Evolutionary conservation across 305 asterid species (phyloP).

Genomic region (Fraxinus baroniana): DNA sequence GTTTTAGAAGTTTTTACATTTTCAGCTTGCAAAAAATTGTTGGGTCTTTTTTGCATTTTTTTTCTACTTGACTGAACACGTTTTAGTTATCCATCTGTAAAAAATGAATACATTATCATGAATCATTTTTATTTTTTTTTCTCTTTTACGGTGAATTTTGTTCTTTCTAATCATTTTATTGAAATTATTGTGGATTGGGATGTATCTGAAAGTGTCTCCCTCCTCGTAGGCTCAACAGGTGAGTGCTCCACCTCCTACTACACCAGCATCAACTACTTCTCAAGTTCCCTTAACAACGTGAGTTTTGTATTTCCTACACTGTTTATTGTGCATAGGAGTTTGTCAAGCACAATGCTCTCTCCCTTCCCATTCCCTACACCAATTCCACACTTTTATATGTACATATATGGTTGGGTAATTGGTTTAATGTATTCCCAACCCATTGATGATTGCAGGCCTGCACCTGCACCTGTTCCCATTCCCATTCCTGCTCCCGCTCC

Average conservation of each 20-base stretch:
- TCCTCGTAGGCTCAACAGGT: constrained; percentile 56
- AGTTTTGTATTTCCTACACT: constrained; percentile 25
- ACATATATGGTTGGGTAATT: not conserved
- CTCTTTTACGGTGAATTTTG: not conserved
- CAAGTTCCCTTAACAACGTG: constrained; percentile 40
- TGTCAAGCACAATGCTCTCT: not conserved
- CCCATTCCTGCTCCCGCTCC: constrained; percentile 29
- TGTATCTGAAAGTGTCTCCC: constrained; percentile 10
- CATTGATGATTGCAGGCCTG: constrained; percentile 23
- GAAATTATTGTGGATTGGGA: not conserved
- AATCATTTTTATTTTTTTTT: too few relatives aligned
- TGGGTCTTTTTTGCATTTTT: not conserved
- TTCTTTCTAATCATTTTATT: constrained; percentile 6
- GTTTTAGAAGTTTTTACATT: not conserved
- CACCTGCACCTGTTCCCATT: constrained; percentile 23
- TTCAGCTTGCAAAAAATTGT: not conserved
- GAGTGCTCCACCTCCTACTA: constrained; percentile 37
- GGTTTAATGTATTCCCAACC: not conserved
- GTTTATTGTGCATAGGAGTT: not conserved
- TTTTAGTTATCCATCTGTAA: not conserved
- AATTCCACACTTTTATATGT: not conserved
- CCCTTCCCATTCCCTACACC: not conserved
- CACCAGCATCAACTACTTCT: constrained; percentile 41
- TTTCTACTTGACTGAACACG: not conserved
- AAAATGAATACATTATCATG: too few relatives aligned